These are phyloP conservation scores for Dryas drummondii DNA, from an alignment of 306 rosid genomes.

Conservation along the genomic window DNA sequence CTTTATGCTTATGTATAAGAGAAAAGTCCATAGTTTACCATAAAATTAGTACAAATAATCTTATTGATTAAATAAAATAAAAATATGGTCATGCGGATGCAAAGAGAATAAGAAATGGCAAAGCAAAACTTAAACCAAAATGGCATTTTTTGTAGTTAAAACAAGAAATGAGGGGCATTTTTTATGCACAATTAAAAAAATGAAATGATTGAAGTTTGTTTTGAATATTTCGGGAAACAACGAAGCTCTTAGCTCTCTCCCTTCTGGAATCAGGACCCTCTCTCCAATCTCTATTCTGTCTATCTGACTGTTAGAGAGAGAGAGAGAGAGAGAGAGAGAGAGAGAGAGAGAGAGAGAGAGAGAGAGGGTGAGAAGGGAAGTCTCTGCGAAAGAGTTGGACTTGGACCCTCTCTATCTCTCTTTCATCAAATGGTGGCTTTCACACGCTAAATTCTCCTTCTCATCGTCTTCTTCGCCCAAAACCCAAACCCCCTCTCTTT, in stretches of 20 bases:
- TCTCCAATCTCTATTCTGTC: not conserved
- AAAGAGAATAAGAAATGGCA: not conserved
- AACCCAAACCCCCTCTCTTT: constrained; percentile 5
- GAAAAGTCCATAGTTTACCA: too few species aligned
- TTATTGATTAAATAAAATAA: too few species aligned
- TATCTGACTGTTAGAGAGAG: not conserved
- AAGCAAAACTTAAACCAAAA: not conserved
- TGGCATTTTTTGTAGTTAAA: not conserved
- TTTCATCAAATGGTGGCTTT: constrained; percentile 13
- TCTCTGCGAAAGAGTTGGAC: constrained; percentile 22
- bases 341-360: constrained; percentile 18
- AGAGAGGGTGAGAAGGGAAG: constrained; percentile 26
- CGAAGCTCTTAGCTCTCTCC: not conserved
- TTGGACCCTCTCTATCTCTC: not conserved
- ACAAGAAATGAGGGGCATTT: not conserved
- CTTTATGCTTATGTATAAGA: too few species aligned
- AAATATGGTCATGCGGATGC: too few species aligned
- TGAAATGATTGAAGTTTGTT: not conserved
- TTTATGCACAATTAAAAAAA: not conserved
- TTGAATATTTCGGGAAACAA: constrained; percentile 26
- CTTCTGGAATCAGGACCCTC: not conserved
- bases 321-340: constrained; percentile 5
- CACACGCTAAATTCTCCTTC: constrained; percentile 32
- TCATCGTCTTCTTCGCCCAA: constrained; percentile 17
- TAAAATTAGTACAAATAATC: too few species aligned